Evolutionary conservation across 257 asterid species (phyloP), one percentile per base, ranked within the genome.

Genomic region (Solanum ossicruentum): DNA sequence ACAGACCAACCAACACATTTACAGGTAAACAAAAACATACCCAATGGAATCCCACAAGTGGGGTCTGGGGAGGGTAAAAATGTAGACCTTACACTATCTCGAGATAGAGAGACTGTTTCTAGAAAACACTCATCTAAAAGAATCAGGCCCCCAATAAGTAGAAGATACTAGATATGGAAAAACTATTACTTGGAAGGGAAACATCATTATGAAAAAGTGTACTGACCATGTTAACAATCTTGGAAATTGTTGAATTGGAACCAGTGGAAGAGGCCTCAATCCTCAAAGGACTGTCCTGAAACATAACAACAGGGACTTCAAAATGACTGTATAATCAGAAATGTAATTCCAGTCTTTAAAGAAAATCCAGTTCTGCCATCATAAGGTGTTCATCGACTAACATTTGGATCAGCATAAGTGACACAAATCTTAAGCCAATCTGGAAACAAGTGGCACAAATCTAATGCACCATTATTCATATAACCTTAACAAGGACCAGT

Each of bases 231-330:
- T 89, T 91, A 85, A 96, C 97, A 89, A 96, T 95, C 95, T 95
- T 96, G 87, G 98, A 88, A 88, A 96, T 96, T 75, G 98, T 96
- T 71, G 99, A 96, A 90, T 95, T 92, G 79, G 98, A 93, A 81
- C 99, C 99, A 4, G 98, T 96, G 84, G 98, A 93, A 51, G 95
- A 84, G 84, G 98, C 97, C 90, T 89, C 97, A 84, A 96, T 89
- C 93, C 97, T 93, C 85, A 94, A 89, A 82, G 99, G 98, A 80
- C 99, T 98, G 88, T 96, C 98, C 99, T 96, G 93, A 86, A 88
- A 88, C 81, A 87, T 20, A 66, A 85, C 4, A 28, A 83, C 65
- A 83, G 83, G 58, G 41, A 80, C 84, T 82, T 90, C 88, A 80
- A 87, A 79, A 84, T 77, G 82, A 45, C 51, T 81, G 70, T 57